phyloP scores from a whole-genome alignment of 2,329 filamentous ascomycete species.

The Cladosporium sp. region DNA sequence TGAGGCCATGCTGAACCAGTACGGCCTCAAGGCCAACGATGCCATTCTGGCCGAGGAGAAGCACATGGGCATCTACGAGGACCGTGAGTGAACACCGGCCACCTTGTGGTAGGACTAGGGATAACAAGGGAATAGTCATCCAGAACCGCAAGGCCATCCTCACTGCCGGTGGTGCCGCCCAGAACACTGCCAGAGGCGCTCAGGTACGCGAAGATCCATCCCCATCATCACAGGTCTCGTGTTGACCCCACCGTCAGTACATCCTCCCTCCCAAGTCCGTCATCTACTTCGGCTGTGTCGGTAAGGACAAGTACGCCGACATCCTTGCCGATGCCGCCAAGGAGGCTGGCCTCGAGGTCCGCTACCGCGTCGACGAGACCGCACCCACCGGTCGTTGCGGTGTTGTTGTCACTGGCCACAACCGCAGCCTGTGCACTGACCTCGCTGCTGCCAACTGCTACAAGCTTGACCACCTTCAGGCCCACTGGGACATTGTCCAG shows the following conservation, averaged over 20 bases:
- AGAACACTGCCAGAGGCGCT: slow-evolving; percentile 94
- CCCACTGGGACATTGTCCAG: slow-evolving; percentile 90
- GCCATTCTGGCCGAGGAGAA: slow-evolving; percentile 93
- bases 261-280: slow-evolving; percentile 85
- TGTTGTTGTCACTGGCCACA: slow-evolving; percentile 93
- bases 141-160: slow-evolving; percentile 90
- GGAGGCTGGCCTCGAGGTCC: slow-evolving; percentile 82
- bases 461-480: slow-evolving; percentile 88
- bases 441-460: slow-evolving; percentile 97
- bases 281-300: slow-evolving; percentile 89
- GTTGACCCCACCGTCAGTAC: slow-evolving; percentile 54
- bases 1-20: slow-evolving; percentile 83
- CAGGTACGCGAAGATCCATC: slow-evolving; percentile 48
- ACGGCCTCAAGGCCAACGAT: slow-evolving; percentile 91
- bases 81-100: slow-evolving; percentile 49
- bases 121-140: slow-evolving; percentile 40
- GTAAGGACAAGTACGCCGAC: slow-evolving; percentile 92
- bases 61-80: slow-evolving; percentile 87
- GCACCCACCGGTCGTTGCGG: slow-evolving; percentile 89
- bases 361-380: slow-evolving; percentile 87
- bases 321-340: slow-evolving; percentile 82
- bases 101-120: neutral
- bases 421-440: slow-evolving; percentile 92
- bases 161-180: slow-evolving; percentile 91
- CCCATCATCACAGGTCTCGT: too few relatives aligned